These are phyloP conservation scores for Plantago elongata DNA, from an alignment of 257 asterid genomes.

Conservation along the genomic window DNA sequence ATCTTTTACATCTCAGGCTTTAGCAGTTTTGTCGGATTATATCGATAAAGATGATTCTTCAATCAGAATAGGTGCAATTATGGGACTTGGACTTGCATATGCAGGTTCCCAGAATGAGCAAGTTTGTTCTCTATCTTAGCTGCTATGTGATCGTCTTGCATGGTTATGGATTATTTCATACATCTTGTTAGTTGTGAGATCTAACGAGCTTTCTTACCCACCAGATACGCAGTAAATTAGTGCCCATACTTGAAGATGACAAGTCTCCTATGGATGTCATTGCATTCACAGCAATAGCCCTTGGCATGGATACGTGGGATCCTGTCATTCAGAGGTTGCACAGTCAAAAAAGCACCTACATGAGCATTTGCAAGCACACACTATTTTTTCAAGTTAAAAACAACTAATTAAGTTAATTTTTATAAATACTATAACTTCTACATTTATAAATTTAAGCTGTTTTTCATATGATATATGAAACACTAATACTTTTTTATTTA, in stretches of 20 bases:
- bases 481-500: no score
- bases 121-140: constrained; percentile 32
- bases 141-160: background rate
- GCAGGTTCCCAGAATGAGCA: constrained; percentile 81
- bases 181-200: constrained; percentile 13
- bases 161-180: background rate
- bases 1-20: constrained; percentile 40
- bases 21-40: constrained; percentile 69
- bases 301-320: constrained; percentile 85
- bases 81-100: constrained; percentile 97
- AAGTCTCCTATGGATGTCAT: constrained; percentile 78
- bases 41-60: constrained; percentile 65
- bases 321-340: constrained; percentile 82
- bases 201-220: background rate
- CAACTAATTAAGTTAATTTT: no score
- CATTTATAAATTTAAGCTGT: no score
- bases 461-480: no score
- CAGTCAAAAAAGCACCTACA: no score
- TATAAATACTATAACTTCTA: no score
- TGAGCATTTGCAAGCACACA: no score
- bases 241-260: constrained; percentile 62
- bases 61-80: constrained; percentile 82
- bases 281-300: constrained; percentile 80
- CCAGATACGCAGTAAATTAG: constrained; percentile 54
- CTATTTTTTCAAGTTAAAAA: no score